Conservation (phyloP, 805 yeast species). For the Candida coleopterorum region DNA sequence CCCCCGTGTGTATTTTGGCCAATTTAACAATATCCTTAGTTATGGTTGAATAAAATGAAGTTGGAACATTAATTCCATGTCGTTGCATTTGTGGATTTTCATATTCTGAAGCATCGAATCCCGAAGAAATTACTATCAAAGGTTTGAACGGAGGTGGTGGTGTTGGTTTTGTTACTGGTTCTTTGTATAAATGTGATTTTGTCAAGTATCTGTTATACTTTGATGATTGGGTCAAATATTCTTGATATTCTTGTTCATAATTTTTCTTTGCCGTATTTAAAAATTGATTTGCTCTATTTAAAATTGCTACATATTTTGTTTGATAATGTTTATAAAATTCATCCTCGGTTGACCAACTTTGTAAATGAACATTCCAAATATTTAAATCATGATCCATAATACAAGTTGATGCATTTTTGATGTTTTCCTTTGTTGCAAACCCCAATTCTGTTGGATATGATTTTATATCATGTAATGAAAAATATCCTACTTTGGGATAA, state of each 20-base stretch:
- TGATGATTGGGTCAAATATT: conserved; percentile 20
- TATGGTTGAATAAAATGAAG: conserved; percentile 68
- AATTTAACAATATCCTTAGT: conserved; percentile 68
- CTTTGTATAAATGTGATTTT: conserved; percentile 27
- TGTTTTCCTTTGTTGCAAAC: conserved; percentile 64
- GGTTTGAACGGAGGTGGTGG: conserved; percentile 40
- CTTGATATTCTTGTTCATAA: conserved; percentile 32
- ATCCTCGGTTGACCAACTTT: conserved; percentile 56
- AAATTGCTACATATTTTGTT: conserved; percentile 53
- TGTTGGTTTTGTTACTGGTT: conserved; percentile 23
- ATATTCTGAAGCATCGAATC: conserved; percentile 82
- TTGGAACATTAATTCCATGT: conserved; percentile 77
- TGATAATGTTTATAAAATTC: conserved; percentile 64
- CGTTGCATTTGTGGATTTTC: conserved; percentile 84
- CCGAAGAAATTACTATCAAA: conserved; percentile 73
- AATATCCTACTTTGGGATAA: conserved; percentile 70
- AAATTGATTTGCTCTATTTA: conserved; percentile 64
- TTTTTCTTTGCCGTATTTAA: conserved; percentile 45
- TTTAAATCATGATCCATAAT: conserved; percentile 71
- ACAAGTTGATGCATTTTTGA: conserved; percentile 76
- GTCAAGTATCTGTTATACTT: conserved; percentile 27
- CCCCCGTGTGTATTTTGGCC: conserved; percentile 57
- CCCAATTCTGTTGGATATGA: conserved; percentile 83
- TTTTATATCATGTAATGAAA: conserved; percentile 79
- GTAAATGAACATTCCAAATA: conserved; percentile 80